Conservation (phyloP, 2,329 filamentous ascomycete species). For the Cercospora sp. region DNA sequence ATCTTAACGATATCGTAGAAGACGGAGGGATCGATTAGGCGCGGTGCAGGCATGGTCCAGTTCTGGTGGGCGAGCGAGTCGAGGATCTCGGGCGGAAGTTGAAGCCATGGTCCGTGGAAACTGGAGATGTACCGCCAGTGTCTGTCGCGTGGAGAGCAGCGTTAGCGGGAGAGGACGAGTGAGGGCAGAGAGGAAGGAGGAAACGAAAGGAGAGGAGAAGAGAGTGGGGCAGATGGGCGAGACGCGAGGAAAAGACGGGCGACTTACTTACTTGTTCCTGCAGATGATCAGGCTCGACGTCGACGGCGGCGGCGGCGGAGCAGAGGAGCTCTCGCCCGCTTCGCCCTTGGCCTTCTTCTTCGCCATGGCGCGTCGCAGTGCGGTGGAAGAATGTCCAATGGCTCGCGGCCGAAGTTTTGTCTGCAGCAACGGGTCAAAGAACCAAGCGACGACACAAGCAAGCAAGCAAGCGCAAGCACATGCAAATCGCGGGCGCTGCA, state of each 20-base stretch:
- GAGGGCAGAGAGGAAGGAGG: background rate
- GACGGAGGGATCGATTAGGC: slow-evolving; percentile 74
- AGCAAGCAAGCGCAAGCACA: background rate
- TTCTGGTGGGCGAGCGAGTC: slow-evolving; percentile 77
- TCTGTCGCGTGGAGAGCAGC: slow-evolving; percentile 45
- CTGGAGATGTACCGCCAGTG: slow-evolving; percentile 85
- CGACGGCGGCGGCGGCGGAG: slow-evolving; percentile 31
- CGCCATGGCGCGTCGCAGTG: slow-evolving; percentile 29
- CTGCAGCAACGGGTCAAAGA: background rate
- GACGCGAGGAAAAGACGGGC: slow-evolving; percentile 17
- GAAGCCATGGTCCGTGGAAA: slow-evolving; percentile 80
- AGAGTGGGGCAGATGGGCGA: slow-evolving; percentile 1
- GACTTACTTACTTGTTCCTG: slow-evolving; percentile 65
- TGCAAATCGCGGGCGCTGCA: slow-evolving; percentile 3
- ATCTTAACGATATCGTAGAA: slow-evolving; percentile 86
- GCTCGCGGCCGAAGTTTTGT: background rate
- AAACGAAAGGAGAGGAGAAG: background rate
- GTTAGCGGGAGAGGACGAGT: background rate
- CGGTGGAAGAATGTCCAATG: background rate
- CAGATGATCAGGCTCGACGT: slow-evolving; percentile 60
- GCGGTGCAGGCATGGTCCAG: slow-evolving; percentile 72
- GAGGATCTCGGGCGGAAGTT: slow-evolving; percentile 75
- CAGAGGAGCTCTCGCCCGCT: slow-evolving; percentile 1
- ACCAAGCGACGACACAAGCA: background rate
- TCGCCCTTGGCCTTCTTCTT: slow-evolving; percentile 36